phyloP scores from a whole-genome alignment of 148 eudicot genomes.

The Cornus kousa region DNA sequence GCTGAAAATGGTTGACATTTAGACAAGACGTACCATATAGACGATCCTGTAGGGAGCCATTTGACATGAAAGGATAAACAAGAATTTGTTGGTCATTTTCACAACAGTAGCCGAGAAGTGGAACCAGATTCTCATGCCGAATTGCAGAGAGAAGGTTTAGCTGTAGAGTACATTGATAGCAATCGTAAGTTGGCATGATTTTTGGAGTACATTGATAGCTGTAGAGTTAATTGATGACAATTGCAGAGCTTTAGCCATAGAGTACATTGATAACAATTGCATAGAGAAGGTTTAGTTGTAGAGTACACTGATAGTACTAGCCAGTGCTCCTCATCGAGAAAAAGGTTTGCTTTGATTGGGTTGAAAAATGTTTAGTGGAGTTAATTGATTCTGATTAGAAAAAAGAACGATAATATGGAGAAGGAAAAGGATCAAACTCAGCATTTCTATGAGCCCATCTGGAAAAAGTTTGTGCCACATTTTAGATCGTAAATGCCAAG shows the following conservation, averaged over 20 bases:
- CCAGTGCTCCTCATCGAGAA: too few relatives aligned
- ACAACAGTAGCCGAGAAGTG: constrained; percentile 51
- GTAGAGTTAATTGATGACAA: too few relatives aligned
- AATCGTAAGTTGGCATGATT: constrained; percentile 7
- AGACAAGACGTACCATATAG: constrained; percentile 39
- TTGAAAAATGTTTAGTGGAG: background rate
- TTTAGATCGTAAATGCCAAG: background rate
- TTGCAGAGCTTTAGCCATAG: too few relatives aligned
- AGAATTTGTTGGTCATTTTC: constrained; percentile 64
- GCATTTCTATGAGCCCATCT: background rate
- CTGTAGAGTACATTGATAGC: constrained; percentile 26
- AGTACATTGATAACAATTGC: too few relatives aligned
- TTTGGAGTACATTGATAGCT: too few relatives aligned
- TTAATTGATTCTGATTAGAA: constrained; percentile 1
- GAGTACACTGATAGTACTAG: too few relatives aligned
- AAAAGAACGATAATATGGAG: background rate
- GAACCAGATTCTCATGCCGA: constrained; percentile 52
- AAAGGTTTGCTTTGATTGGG: background rate
- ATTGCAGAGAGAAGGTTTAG: constrained; percentile 49
- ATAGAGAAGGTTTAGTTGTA: too few relatives aligned
- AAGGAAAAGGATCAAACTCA: background rate
- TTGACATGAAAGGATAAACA: constrained; percentile 61
- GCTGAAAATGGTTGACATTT: constrained; percentile 1
- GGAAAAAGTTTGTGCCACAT: background rate
- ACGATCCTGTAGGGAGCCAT: constrained; percentile 60